Percentiles rank a stretch among this genome's conserved stretches.
phyloP scores from a whole-genome alignment of 2,329 filamentous ascomycete genomes.

The Thermothelomyces thermophilus region DNA sequence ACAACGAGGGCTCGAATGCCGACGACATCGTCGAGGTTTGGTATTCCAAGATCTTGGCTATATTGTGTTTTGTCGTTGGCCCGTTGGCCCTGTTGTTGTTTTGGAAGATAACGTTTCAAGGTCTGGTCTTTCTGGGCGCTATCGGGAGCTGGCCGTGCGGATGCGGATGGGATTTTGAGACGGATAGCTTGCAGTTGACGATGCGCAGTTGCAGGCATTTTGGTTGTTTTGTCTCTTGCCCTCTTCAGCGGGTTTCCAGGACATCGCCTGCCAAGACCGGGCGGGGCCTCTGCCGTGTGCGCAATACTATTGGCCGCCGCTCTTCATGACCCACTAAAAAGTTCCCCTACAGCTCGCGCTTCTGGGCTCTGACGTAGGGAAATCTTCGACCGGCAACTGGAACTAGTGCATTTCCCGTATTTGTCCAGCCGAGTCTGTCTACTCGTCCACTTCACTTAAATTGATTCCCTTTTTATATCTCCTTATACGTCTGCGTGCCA shows the following conservation, averaged over 20 bases:
- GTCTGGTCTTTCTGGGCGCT: neutral
- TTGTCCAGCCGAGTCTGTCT: neutral
- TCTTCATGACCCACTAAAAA: constrained; percentile 9
- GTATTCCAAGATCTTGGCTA: too few relatives aligned
- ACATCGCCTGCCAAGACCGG: constrained; percentile 9
- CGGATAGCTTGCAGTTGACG: neutral
- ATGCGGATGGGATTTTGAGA: neutral
- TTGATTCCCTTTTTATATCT: neutral
- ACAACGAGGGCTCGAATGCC: constrained; percentile 63
- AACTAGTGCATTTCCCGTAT: too few relatives aligned
- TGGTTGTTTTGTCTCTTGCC: constrained; percentile 23
- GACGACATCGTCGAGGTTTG: constrained; percentile 41
- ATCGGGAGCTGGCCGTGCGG: too few relatives aligned
- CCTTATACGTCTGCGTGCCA: too few relatives aligned
- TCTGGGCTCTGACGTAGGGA: neutral
- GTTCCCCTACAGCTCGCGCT: neutral
- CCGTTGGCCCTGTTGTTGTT: too few relatives aligned
- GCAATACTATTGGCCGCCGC: neutral
- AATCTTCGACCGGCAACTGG: neutral
- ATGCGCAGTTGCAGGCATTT: neutral
- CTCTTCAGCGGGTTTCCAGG: constrained; percentile 21
- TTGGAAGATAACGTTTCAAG: too few relatives aligned
- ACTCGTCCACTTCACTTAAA: neutral
- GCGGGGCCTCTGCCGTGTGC: neutral
- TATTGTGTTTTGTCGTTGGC: too few relatives aligned